Evolutionary conservation across 2,329 filamentous ascomycete genomes (phyloP).

Genomic region (Cercospora nicotianae): DNA sequence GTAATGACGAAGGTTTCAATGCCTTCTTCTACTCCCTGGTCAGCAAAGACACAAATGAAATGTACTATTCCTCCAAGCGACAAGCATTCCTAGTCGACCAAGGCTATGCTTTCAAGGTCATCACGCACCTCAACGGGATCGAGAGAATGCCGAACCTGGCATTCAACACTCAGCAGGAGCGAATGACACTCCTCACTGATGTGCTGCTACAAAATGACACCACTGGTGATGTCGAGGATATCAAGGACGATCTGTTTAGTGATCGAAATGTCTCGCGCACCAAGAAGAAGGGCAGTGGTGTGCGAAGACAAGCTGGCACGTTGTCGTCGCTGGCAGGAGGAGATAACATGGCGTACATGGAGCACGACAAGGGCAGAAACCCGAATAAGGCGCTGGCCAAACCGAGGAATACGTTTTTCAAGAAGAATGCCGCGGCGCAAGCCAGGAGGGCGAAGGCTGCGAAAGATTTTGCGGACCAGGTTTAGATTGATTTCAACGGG

Average conservation of each 20-base stretch:
- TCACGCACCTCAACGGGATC: constrained; percentile 90
- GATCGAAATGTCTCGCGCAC: constrained; percentile 50
- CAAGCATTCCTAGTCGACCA: constrained; percentile 98
- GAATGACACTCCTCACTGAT: constrained; percentile 82
- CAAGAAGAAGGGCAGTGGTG: constrained; percentile 53
- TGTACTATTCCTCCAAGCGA: constrained; percentile 95
- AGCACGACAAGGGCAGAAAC: constrained; percentile 44
- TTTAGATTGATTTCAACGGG: background rate
- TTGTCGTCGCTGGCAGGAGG: constrained; percentile 85
- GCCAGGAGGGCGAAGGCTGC: constrained; percentile 36
- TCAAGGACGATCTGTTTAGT: constrained; percentile 67
- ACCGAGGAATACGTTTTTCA: constrained; percentile 48
- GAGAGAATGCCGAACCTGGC: constrained; percentile 78
- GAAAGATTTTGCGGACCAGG: constrained; percentile 18
- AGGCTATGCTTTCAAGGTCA: constrained; percentile 98
- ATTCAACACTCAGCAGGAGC: constrained; percentile 75
- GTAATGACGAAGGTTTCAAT: constrained; percentile 98
- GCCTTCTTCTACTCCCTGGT: constrained; percentile 98
- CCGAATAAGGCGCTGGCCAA: constrained; percentile 50
- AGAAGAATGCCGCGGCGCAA: constrained; percentile 42
- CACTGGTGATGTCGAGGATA: constrained; percentile 68
- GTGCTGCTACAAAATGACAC: constrained; percentile 85
- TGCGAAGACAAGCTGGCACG: constrained; percentile 77
- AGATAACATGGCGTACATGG: constrained; percentile 86
- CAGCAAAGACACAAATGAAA: constrained; percentile 95